Percentiles rank a stretch among this genome's conserved stretches.
phyloP scores from a whole-genome alignment of 176 grass and related monocot species.

The Ananas comosus region DNA sequence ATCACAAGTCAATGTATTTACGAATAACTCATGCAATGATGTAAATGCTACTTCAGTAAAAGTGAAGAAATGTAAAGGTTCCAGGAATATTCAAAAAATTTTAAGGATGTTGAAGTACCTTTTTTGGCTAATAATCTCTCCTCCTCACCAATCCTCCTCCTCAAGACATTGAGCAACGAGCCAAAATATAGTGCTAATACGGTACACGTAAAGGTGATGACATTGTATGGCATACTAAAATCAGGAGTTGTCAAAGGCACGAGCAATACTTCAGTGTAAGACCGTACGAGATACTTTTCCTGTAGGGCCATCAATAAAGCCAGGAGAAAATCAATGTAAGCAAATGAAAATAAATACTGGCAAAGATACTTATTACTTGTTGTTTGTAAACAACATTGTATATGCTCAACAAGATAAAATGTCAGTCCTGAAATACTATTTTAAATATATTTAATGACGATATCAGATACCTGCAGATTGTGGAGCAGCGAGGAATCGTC shows the following conservation, averaged over 20 bases:
- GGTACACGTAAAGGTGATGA: slow-evolving; percentile 96
- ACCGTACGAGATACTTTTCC: slow-evolving; percentile 67
- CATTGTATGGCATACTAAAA: slow-evolving; percentile 99
- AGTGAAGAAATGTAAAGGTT: not conserved
- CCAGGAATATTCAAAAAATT: not conserved
- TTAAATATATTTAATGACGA: slow-evolving; percentile 2
- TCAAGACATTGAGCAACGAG: slow-evolving; percentile 79
- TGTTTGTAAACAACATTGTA: too few relatives aligned
- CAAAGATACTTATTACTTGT: too few relatives aligned
- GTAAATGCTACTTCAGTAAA: not conserved
- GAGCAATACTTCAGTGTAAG: slow-evolving; percentile 91
- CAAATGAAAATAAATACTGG: not conserved
- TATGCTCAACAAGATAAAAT: too few relatives aligned
- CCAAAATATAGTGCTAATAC: slow-evolving; percentile 93
- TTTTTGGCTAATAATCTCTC: slow-evolving; percentile 58
- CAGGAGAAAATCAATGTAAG: not conserved
- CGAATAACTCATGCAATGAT: not conserved
- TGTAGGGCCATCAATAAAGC: slow-evolving; percentile 24
- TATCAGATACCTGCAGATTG: slow-evolving; percentile 53
- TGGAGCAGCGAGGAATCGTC: slow-evolving; percentile 50
- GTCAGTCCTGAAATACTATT: not conserved
- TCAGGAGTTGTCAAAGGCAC: slow-evolving; percentile 98
- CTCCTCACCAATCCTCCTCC: slow-evolving; percentile 75
- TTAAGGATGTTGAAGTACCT: slow-evolving; percentile 26
- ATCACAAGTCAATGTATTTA: not conserved